Evolutionary conservation across 1,284 basidiomycete species (phyloP), one percentile per base, ranked within the genome.

Genomic region (Malassezia pachydermatis): DNA sequence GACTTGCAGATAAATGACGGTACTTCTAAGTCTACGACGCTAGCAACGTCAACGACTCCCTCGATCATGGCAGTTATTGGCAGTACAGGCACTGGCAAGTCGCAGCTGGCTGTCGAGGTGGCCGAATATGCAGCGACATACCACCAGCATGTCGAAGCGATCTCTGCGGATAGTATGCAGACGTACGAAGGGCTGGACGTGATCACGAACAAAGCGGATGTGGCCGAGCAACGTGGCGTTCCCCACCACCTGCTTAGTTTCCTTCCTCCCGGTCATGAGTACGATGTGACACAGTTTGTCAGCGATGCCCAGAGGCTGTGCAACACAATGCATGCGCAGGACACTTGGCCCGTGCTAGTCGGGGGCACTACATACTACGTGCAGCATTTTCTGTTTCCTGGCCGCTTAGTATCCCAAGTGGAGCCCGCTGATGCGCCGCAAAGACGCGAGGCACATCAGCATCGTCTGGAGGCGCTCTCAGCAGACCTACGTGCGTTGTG

Each of bases 161-260:
- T 98, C 67, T 95, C 94, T 62, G 86, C 89, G 8, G 94, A 98
- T 74, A 83, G 92, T 9, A 98, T 99, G 90, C 94, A 99, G 73
- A 83, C 90, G 13, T 98, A 98, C 72, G 76, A 77, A n/a, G 90
- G 92, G 0, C 78, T 98, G 63, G 86, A 96, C 70, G 77, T 94
- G 45, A 84, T 96, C 63, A 98, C 94, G 17, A 98, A 98, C 74
- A 98, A 99, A 74, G 80, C 90, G 8, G 82, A 87, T 0, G 57
- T 74, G 13, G 75, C 77, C 24, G 89, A 98, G 73, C 82, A 79
- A 72, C 76, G 78, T 35, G 88, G 85, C 0, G 76, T 98, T 14
- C 81, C 83, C 34, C 94, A 99, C 75, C 82, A 86, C 55, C 77
- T 96, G 9, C 83, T 99, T 79, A 84, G 80, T 41, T 83, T 92